A percentile compares a stretch with the other conserved stretches of the same genome.
phyloP scores from a whole-genome alignment of 768 basidiomycete species.

The Mycena filopes region DNA sequence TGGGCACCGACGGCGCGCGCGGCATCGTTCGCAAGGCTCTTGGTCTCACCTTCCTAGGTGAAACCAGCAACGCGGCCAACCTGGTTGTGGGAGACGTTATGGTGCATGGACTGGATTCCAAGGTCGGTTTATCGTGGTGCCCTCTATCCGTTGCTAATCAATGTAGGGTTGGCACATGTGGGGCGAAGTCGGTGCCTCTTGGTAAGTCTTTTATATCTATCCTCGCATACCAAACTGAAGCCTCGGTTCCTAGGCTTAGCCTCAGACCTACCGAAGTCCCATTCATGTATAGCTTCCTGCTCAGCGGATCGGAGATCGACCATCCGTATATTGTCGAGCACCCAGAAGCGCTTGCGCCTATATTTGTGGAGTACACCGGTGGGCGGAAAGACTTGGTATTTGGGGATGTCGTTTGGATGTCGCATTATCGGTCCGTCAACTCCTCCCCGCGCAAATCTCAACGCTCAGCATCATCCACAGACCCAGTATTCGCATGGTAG shows the following conservation, averaged over 20 bases:
- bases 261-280: conserved; percentile 47
- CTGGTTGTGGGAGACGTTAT: conserved; percentile 48
- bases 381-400: conserved; percentile 39
- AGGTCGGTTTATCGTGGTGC: conserved; percentile 40
- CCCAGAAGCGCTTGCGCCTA: conserved; percentile 31
- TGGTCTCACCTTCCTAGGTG: conserved; percentile 42
- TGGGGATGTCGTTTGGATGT: conserved; percentile 37
- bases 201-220: conserved; percentile 42
- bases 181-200: conserved; percentile 48
- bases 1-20: conserved; percentile 41
- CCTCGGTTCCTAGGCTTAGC: conserved; percentile 37
- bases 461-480: conserved; percentile 34
- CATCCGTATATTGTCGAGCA: conserved; percentile 28
- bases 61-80: conserved; percentile 40
- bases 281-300: conserved; percentile 43
- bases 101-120: conserved; percentile 51
- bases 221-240: background rate
- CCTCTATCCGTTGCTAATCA: background rate
- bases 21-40: conserved; percentile 42
- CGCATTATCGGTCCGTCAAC: conserved; percentile 35
- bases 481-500: conserved; percentile 54
- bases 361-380: conserved; percentile 33
- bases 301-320: conserved; percentile 41
- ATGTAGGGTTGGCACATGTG: conserved; percentile 59
- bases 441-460: background rate